These are phyloP conservation scores for Leccinellum luteum DNA, from an alignment of 768 basidiomycete species.

Conservation along the genomic window DNA sequence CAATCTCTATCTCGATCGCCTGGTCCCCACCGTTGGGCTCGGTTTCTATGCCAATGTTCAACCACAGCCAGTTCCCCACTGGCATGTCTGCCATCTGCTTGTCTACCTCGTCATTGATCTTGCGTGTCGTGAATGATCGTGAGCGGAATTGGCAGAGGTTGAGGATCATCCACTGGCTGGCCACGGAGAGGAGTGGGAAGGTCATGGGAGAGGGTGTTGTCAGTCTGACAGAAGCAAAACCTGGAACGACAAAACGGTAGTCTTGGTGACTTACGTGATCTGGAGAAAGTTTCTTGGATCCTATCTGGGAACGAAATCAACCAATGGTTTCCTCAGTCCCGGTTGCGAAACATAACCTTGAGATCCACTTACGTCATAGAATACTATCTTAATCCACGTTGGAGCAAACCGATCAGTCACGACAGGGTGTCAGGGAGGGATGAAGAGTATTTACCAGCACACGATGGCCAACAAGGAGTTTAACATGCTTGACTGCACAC, in stretches of 20 bases:
- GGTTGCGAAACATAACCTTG: too few species aligned
- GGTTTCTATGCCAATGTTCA: not conserved
- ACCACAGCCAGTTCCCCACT: not conserved
- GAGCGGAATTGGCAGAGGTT: conserved; percentile 11
- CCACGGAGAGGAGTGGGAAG: conserved; percentile 11
- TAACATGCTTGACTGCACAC: not conserved
- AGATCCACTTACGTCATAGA: too few species aligned
- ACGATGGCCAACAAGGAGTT: not conserved
- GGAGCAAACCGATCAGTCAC: not conserved
- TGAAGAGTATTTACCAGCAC: not conserved
- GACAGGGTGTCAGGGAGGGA: not conserved
- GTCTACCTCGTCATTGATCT: conserved; percentile 8
- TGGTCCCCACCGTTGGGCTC: not conserved
- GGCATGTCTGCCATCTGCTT: not conserved
- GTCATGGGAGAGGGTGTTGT: not conserved
- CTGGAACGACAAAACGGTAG: not conserved
- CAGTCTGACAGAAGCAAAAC: too few species aligned
- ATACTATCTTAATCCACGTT: not conserved
- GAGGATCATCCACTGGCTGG: conserved; percentile 18
- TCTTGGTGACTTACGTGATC: not conserved
- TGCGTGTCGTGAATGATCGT: not conserved
- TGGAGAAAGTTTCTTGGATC: conserved; percentile 8
- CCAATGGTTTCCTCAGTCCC: too few species aligned
- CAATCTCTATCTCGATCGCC: not conserved
- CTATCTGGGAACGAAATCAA: not conserved